Evolutionary conservation across 139 green algal genomes (phyloP).

Genomic region (Chlamydomonas sphaeroides): DNA sequence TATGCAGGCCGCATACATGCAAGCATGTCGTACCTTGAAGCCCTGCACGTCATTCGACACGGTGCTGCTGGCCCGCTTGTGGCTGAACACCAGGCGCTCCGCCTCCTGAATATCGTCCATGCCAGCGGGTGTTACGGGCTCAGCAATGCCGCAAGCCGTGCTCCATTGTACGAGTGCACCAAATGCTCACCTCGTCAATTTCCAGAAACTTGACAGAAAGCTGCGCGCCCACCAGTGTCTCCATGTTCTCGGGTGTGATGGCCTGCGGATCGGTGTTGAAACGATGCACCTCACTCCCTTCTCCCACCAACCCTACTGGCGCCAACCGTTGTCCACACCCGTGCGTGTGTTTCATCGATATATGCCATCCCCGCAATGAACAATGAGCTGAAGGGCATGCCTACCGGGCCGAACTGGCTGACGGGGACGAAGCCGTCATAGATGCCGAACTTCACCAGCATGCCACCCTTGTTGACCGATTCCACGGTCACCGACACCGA

Average conservation of each 20-base stretch:
- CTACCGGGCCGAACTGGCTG: conserved; percentile 72
- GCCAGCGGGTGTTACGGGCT: too few relatives aligned
- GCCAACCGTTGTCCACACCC: too few relatives aligned
- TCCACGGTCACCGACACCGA: conserved; percentile 80
- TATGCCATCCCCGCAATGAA: background rate
- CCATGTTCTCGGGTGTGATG: conserved; percentile 69
- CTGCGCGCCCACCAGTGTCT: conserved; percentile 79
- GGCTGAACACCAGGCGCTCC: conserved; percentile 89
- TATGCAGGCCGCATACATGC: too few relatives aligned
- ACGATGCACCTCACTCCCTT: too few relatives aligned
- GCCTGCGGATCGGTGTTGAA: too few relatives aligned
- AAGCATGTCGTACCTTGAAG: conserved; percentile 52
- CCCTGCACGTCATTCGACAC: conserved; percentile 45
- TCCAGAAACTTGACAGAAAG: conserved; percentile 95
- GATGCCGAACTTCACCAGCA: conserved; percentile 80
- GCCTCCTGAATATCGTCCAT: too few relatives aligned
- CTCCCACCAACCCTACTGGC: too few relatives aligned
- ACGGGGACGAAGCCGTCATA: conserved; percentile 87
- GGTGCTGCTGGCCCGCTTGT: conserved; percentile 60
- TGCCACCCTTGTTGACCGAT: conserved; percentile 81
- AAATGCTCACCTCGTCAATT: conserved; percentile 83
- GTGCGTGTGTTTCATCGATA: too few relatives aligned
- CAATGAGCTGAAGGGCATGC: too few relatives aligned
- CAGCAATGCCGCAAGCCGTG: too few relatives aligned
- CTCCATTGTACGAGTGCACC: too few relatives aligned